phyloP scores from a whole-genome alignment of 2,329 filamentous ascomycete species.

The Pseudohalonectria lignicola region DNA sequence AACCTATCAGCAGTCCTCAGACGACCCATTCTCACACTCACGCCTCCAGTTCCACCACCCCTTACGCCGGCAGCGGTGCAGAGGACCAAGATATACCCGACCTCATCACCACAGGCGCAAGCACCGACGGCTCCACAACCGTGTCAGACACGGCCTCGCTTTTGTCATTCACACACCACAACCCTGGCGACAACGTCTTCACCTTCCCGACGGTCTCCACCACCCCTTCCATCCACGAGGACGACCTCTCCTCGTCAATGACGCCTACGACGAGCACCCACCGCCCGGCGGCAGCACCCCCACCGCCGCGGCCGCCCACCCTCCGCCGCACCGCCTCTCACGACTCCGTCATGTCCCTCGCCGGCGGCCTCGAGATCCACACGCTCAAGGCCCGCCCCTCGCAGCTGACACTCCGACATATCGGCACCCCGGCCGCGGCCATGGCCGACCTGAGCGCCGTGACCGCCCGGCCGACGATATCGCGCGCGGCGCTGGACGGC shows the following conservation, averaged over 20 bases:
- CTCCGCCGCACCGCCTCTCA: constrained; percentile 65
- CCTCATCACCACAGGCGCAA: constrained; percentile 9
- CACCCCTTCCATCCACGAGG: too few relatives aligned
- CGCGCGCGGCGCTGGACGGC: constrained; percentile 19
- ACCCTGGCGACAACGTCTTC: too few relatives aligned
- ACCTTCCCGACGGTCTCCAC: too few relatives aligned
- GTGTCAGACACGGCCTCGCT: constrained; percentile 12
- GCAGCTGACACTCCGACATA: constrained; percentile 51
- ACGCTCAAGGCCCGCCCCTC: constrained; percentile 66
- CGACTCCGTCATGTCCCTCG: constrained; percentile 80
- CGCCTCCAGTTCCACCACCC: too few relatives aligned
- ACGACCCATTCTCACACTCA: too few relatives aligned
- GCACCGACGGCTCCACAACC: constrained; percentile 23
- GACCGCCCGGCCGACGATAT: constrained; percentile 47
- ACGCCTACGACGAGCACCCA: too few relatives aligned
- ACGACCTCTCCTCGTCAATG: too few relatives aligned
- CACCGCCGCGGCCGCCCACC: constrained; percentile 6
- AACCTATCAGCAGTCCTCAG: too few relatives aligned
- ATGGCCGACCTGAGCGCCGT: constrained; percentile 49
- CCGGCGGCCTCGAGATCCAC: constrained; percentile 84
- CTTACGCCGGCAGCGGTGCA: too few relatives aligned
- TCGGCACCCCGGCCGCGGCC: constrained; percentile 36
- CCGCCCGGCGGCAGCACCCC: too few relatives aligned
- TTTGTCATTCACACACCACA: too few relatives aligned
- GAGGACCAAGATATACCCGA: neutral